These are phyloP conservation scores for Cytospora piceicola DNA, from an alignment of 2,329 filamentous ascomycete species.

Conservation along the genomic window DNA sequence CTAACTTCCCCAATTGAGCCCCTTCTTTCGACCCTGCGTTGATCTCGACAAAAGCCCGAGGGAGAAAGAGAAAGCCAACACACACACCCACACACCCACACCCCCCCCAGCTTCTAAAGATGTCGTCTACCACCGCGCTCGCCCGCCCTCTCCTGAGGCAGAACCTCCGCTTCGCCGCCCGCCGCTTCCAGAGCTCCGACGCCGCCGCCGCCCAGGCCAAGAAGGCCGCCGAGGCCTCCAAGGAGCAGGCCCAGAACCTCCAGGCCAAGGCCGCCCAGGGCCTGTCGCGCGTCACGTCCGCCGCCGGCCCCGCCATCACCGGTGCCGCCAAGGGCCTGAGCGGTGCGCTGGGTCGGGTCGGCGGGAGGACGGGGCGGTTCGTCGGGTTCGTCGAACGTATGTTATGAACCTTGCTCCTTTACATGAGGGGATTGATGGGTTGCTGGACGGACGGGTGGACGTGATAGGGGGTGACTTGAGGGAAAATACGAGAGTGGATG, in stretches of 20 bases:
- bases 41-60: neutral
- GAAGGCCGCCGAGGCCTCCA: slow-evolving; percentile 48
- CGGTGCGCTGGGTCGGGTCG: slow-evolving; percentile 73
- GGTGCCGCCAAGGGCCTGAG: slow-evolving; percentile 71
- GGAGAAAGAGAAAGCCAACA: neutral
- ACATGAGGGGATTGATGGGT: neutral
- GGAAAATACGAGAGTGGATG: neutral
- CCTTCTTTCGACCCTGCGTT: neutral
- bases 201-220: slow-evolving; percentile 45
- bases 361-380: slow-evolving; percentile 79
- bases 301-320: slow-evolving; percentile 77
- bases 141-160: slow-evolving; percentile 31
- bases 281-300: slow-evolving; percentile 77
- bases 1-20: slow-evolving; percentile 15
- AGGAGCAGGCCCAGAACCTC: slow-evolving; percentile 49
- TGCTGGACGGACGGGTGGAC: neutral
- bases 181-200: slow-evolving; percentile 64
- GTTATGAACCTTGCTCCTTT: slow-evolving; percentile 64
- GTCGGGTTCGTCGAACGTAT: slow-evolving; percentile 85
- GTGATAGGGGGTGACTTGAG: neutral
- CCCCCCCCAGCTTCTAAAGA: slow-evolving; percentile 1
- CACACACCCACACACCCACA: neutral
- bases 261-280: slow-evolving; percentile 76
- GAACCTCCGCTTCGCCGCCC: slow-evolving; percentile 43
- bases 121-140: slow-evolving; percentile 28